A percentile compares a stretch with the other conserved stretches of the same genome.
Conservation (phyloP, 495 filamentous ascomycete genomes). For the Mytilinidion resinicola region DNA sequence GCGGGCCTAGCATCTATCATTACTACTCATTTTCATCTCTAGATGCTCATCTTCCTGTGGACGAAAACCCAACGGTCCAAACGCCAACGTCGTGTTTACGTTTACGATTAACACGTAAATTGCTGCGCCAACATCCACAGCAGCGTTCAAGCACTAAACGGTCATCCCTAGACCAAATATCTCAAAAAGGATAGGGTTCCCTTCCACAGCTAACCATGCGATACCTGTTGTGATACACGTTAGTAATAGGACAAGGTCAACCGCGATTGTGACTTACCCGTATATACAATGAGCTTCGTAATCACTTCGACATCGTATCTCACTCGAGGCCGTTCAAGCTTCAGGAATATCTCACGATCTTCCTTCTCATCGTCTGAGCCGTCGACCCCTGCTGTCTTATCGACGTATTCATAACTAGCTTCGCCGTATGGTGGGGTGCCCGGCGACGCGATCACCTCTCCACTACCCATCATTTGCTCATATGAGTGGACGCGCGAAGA, state of each 20-base stretch:
- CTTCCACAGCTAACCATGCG: constrained; percentile 64
- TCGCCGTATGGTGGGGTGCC: constrained; percentile 35
- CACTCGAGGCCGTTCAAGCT: constrained; percentile 78
- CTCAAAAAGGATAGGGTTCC: constrained; percentile 60
- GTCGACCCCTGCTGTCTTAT: constrained; percentile 33
- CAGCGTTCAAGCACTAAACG: neutral
- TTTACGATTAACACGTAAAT: no score
- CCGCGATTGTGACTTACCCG: constrained; percentile 52
- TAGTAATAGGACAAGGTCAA: neutral
- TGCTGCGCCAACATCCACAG: no score
- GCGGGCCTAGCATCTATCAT: no score
- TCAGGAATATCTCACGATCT: constrained; percentile 78
- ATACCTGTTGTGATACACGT: constrained; percentile 50
- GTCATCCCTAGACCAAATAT: constrained; percentile 52
- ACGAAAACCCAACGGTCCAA: no score
- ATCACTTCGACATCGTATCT: constrained; percentile 96
- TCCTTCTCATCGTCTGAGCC: constrained; percentile 48
- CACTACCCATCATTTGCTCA: constrained; percentile 65
- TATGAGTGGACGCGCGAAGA: constrained; percentile 52
- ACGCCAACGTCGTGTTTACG: no score
- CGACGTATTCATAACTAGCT: constrained; percentile 29
- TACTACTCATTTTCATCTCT: no score
- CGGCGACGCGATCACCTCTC: constrained; percentile 38
- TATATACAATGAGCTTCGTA: constrained; percentile 92
- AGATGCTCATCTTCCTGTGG: no score